These are phyloP conservation scores for Thozetella sp. DNA, from an alignment of 495 filamentous ascomycete genomes.

Conservation along the genomic window DNA sequence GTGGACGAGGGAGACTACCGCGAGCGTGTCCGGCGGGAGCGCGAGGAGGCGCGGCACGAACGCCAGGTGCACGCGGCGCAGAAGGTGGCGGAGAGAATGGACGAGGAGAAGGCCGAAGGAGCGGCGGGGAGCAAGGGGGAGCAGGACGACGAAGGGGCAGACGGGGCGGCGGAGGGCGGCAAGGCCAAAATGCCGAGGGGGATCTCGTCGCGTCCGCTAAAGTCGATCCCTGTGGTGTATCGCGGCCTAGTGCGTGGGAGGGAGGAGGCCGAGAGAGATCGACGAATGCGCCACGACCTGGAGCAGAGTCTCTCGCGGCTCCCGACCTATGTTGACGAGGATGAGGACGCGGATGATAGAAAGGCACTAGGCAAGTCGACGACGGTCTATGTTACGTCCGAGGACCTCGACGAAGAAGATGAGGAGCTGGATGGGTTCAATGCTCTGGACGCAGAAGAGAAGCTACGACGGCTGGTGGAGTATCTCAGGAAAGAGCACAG, in stretches of 20 bases:
- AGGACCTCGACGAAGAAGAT: slow-evolving; percentile 84
- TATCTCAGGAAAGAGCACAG: slow-evolving; percentile 69
- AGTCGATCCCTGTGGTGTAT: slow-evolving; percentile 77
- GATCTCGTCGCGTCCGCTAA: slow-evolving; percentile 44
- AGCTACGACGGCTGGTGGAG: slow-evolving; percentile 61
- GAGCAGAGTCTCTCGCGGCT: slow-evolving; percentile 58
- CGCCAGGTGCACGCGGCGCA: slow-evolving; percentile 71
- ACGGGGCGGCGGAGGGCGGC: slow-evolving; percentile 16
- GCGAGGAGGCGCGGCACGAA: slow-evolving; percentile 70
- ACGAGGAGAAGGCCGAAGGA: slow-evolving; percentile 38
- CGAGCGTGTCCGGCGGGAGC: slow-evolving; percentile 70
- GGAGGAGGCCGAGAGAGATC: slow-evolving; percentile 69
- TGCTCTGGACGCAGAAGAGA: slow-evolving; percentile 62
- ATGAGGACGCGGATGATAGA: slow-evolving; percentile 54
- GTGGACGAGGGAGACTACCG: slow-evolving; percentile 77
- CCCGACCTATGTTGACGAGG: slow-evolving; percentile 51
- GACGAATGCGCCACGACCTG: slow-evolving; percentile 68
- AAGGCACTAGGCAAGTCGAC: slow-evolving; percentile 45
- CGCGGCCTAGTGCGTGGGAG: slow-evolving; percentile 71
- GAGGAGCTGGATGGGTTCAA: slow-evolving; percentile 84
- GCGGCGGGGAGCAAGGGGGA: slow-evolving; percentile 22
- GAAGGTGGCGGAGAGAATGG: slow-evolving; percentile 78
- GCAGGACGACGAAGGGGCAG: slow-evolving; percentile 6
- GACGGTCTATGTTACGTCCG: slow-evolving; percentile 48
- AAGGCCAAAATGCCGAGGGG: too few species aligned